Evolutionary conservation across 371 early-diverging fungal genomes (phyloP), one percentile per base, ranked within the genome.

Genomic region (Mucor lusitanicus): DNA sequence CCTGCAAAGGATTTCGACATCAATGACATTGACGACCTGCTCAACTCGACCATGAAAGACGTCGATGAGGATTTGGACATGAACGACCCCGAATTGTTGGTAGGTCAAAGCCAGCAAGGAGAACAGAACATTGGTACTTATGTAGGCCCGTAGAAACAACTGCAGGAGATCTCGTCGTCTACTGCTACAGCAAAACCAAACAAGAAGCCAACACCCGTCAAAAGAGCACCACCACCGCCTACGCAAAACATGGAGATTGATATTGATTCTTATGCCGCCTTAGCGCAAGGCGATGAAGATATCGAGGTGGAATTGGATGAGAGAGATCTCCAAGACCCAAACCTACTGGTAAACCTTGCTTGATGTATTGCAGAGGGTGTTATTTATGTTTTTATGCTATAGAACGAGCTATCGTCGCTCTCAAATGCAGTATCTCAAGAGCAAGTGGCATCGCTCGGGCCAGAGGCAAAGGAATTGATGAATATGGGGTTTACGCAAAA

Each of bases 11-110:
- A 71, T 1, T 61, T 80, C 37, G 65, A 74, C 50, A 50, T 66
- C 23, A 61, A 63, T 0, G 67, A 69, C 40, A 35, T 72, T 9
- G 69, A 72, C 48, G 59, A 61, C 0, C 33, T 72, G 19, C 59
- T 72, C 17, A 64, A 65, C 59, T 57, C 69, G 5, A 53, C 61
- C 21, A 55, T 80, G 3, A 66, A 65, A 27, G 71, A 76, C 27
- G 78, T 72, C 11, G 65, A 70, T 25, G 75, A 76, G 13, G 79
- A 76, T 11, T 64, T 65, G 28, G 84, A 79, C 44, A 61, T 81
- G 50, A 65, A 78, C 57, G 82, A 84, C 68, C 81, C 84, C n/a
- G 84, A 84, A 27, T 64, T 84, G 19, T 60, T 84, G 65, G 84
- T 84, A 81, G 63, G 54, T 39, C n/a, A 25, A n/a, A 48, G 15